Percentiles rank a stretch among this genome's conserved stretches.
phyloP scores from a whole-genome alignment of 176 grass and related monocot genomes.

The Pontederia crassipes region DNA sequence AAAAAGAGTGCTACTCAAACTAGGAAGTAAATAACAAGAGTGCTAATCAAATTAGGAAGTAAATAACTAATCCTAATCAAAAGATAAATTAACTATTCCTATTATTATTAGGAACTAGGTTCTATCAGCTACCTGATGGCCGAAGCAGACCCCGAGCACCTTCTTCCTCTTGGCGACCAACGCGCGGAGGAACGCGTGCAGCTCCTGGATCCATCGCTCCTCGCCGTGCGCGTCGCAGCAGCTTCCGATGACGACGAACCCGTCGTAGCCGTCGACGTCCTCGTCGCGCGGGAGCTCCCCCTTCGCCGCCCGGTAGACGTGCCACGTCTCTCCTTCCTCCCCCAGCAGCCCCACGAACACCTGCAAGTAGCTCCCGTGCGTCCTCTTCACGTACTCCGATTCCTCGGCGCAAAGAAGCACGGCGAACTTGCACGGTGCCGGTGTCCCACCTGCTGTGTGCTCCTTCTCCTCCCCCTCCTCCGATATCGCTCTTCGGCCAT shows the following conservation, averaged over 20 bases:
- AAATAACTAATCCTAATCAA: too few species aligned
- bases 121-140: not conserved
- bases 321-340: not conserved
- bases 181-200: not conserved
- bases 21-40: too few species aligned
- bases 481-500: too few species aligned
- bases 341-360: slow-evolving; percentile 1
- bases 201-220: not conserved
- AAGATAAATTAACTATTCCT: too few species aligned
- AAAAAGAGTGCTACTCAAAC: too few species aligned
- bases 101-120: too few species aligned
- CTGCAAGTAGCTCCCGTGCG: not conserved
- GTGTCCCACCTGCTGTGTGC: too few species aligned
- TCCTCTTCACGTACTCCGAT: not conserved
- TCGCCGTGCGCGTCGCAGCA: not conserved
- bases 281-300: not conserved
- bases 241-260: not conserved
- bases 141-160: not conserved
- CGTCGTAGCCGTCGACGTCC: not conserved
- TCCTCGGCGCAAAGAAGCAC: not conserved
- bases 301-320: not conserved
- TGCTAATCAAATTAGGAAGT: too few species aligned
- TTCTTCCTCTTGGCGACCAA: not conserved
- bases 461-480: not conserved
- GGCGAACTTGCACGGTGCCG: not conserved